Evolutionary conservation across 345 rosid species (phyloP).

Genomic region (Brassica carinata): DNA sequence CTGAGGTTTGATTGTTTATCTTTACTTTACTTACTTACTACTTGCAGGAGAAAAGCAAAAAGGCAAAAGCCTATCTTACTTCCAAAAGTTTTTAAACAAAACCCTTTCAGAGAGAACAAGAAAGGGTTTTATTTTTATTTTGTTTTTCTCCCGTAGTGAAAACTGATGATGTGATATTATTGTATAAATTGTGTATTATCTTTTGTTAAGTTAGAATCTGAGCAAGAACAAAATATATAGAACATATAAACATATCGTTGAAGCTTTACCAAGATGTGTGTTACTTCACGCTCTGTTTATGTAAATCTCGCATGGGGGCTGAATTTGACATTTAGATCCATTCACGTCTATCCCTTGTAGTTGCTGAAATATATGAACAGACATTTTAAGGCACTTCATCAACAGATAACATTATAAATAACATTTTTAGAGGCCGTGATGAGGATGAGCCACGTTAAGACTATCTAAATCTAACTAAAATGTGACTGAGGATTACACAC

Average conservation of each 20-base stretch:
- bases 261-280: background rate
- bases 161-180: slow-evolving; percentile 30
- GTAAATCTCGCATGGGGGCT: background rate
- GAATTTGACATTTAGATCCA: background rate
- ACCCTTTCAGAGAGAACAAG: slow-evolving; percentile 29
- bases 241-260: background rate
- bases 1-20: slow-evolving; percentile 38
- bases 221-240: background rate
- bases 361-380: background rate
- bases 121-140: slow-evolving; percentile 25
- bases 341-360: background rate
- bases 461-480: background rate
- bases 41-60: slow-evolving; percentile 9
- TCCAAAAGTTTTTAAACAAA: slow-evolving; percentile 18
- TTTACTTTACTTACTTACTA: slow-evolving; percentile 13
- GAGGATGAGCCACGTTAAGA: background rate
- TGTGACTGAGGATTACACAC: background rate
- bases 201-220: slow-evolving; percentile 25
- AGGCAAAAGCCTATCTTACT: slow-evolving; percentile 31
- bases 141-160: background rate
- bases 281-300: background rate
- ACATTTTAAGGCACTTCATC: background rate
- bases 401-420: background rate
- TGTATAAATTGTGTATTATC: slow-evolving; percentile 40
- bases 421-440: background rate